Conservation (phyloP, 129 eudicot species). For the Flaveria robusta region DNA sequence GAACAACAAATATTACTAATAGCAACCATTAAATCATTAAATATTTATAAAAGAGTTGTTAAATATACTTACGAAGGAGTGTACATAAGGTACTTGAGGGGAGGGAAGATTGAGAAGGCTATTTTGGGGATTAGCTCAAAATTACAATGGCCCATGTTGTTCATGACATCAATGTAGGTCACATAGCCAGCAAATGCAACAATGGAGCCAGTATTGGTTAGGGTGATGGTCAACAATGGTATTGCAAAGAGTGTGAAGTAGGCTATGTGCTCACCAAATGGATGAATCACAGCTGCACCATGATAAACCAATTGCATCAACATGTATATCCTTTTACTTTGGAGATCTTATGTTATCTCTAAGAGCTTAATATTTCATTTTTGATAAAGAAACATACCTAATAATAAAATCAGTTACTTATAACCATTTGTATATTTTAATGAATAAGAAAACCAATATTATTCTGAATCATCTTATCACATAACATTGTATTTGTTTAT, state of each 20-base stretch:
- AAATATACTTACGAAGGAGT: conserved; percentile 63
- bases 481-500: no score
- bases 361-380: no score
- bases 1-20: neutral
- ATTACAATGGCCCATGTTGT: conserved; percentile 74
- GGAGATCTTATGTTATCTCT: neutral
- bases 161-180: conserved; percentile 61
- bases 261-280: conserved; percentile 62
- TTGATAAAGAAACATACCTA: no score
- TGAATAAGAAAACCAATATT: no score
- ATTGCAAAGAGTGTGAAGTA: conserved; percentile 48
- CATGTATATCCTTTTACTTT: neutral
- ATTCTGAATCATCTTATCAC: neutral
- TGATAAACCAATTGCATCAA: conserved; percentile 13
- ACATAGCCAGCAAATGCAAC: conserved; percentile 39
- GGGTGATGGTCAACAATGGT: conserved; percentile 40
- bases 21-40: neutral
- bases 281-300: conserved; percentile 68
- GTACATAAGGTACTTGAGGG: conserved; percentile 63
- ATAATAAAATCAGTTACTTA: no score
- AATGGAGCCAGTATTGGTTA: conserved; percentile 42
- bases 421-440: no score
- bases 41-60: no score
- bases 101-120: conserved; percentile 52
- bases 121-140: conserved; percentile 58